Conservation (phyloP, 352 stramenopile genomes). For the Pythium aristosporum region DNA sequence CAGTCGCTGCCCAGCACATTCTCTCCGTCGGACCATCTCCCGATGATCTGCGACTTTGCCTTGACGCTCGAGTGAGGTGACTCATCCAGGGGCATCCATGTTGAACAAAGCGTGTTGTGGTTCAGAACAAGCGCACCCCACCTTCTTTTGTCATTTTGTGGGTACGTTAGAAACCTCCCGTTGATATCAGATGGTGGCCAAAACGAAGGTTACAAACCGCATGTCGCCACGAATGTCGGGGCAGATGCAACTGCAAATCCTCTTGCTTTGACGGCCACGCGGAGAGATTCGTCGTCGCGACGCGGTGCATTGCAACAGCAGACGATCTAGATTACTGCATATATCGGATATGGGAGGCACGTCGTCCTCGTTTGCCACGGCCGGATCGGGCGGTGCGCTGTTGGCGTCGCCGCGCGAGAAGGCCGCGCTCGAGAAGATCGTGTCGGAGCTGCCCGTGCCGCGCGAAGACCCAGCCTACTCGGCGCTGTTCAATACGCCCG, state of each 20-base stretch:
- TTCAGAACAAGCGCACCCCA: not conserved
- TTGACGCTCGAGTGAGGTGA: slow-evolving; percentile 4
- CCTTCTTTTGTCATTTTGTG: slow-evolving; percentile 17
- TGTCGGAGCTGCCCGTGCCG: slow-evolving; percentile 44
- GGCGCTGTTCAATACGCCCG: slow-evolving; percentile 39
- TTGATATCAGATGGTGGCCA: slow-evolving; percentile 2
- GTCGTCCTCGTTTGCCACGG: slow-evolving; percentile 34
- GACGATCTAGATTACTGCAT: too few relatives aligned
- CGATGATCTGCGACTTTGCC: slow-evolving; percentile 67
- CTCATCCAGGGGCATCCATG: slow-evolving; percentile 2
- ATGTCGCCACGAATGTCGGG: slow-evolving; percentile 3
- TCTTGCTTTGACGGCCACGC: too few relatives aligned
- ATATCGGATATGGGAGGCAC: slow-evolving; percentile 39
- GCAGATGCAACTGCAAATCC: not conserved
- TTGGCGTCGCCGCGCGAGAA: slow-evolving; percentile 56
- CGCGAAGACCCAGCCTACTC: slow-evolving; percentile 57
- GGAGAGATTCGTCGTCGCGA: slow-evolving; percentile 4
- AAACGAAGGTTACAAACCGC: slow-evolving; percentile 15
- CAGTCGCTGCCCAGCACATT: slow-evolving; percentile 61
- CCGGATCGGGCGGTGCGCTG: slow-evolving; percentile 26
- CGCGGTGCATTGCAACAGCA: not conserved
- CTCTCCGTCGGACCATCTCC: slow-evolving; percentile 77
- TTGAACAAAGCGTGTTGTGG: not conserved
- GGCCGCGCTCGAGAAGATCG: slow-evolving; percentile 71
- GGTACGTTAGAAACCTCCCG: slow-evolving; percentile 17